These are phyloP conservation scores for Fusarium solani-melongenae DNA, from an alignment of 2,329 filamentous ascomycete genomes.

Conservation along the genomic window DNA sequence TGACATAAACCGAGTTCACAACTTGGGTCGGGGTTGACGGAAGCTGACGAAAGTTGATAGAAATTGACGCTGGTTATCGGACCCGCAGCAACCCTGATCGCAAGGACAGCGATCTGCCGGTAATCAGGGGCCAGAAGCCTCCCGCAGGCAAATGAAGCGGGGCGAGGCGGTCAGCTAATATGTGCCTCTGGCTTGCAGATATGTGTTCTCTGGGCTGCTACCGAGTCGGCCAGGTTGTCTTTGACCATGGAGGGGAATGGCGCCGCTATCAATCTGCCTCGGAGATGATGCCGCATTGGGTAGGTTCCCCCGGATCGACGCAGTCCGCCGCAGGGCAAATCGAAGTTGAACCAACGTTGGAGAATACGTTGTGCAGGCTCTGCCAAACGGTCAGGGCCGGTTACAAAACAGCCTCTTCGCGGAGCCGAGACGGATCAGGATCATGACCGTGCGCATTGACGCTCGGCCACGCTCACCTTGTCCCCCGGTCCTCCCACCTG, in stretches of 20 bases:
- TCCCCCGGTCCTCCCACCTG: too few species aligned
- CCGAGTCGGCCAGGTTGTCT: neutral
- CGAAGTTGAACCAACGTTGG: neutral
- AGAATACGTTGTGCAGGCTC: neutral
- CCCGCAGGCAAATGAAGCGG: too few species aligned
- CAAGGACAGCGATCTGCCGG: neutral
- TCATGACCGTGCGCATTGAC: too few species aligned
- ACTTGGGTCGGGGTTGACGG: neutral
- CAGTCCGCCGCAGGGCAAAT: neutral
- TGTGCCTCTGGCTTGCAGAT: too few species aligned
- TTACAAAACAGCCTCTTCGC: neutral
- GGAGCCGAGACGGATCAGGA: neutral
- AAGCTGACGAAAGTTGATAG: neutral
- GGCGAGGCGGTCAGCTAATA: too few species aligned
- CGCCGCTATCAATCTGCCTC: neutral
- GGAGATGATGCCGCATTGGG: neutral
- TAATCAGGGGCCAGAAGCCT: neutral
- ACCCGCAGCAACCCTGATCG: neutral
- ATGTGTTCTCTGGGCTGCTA: neutral
- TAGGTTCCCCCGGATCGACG: neutral
- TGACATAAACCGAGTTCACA: neutral
- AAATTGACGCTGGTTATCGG: neutral
- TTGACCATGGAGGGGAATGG: neutral
- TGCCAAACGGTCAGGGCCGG: neutral
- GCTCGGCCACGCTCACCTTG: too few species aligned